Evolutionary conservation across 2,329 filamentous ascomycete genomes (phyloP), one percentile per base, ranked within the genome.

Genomic region (Chaetomium sp.): DNA sequence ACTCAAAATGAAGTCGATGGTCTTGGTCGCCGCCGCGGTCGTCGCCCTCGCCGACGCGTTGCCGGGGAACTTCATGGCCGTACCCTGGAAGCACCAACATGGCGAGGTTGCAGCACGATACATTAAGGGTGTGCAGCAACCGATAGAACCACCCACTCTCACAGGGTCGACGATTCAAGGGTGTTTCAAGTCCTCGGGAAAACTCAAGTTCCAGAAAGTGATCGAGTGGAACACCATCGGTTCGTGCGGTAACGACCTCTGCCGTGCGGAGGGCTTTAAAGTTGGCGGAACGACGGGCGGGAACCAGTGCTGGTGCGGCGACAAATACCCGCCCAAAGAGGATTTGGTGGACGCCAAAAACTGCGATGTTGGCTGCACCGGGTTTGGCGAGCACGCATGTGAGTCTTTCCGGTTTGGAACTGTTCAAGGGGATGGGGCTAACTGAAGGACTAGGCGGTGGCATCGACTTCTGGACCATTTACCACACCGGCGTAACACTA

Each of bases 251-350:
- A 70, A 68, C 16, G 33, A 69, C 0, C 58, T 70, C 1, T 86
- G 83, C 71, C 72, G 76, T 2, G 72, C 76, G 0, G 72, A 79
- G 8, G 81, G 83, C 42, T 79, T 75, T 35, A 70, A 82, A 1
- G 89, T 92, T 8, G 85, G 88, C 71, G 91, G 82, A 35, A 78
- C 91, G 53, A 85, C 82, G 8, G 81, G 82, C 21, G 85, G 85
- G 19, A 80, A 81, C 21, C 77, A 86, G 68, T 97, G 93, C 78
- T 91, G 82, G 72, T 96, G 93, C 72, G 93, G 92, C 65, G 78
- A 86, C 68, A 77, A 81, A 65, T 82, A 93, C 56, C 93, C 93
- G 0, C 80, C 87, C 19, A 72, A 79, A 47, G 78, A 78, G 19
- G 79, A 79, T 49, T 74, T 87, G 65, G 83, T 86, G 7, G 78